phyloP scores from a whole-genome alignment of 805 yeast species.

The Cyberlindnera samutprakarnensis region DNA sequence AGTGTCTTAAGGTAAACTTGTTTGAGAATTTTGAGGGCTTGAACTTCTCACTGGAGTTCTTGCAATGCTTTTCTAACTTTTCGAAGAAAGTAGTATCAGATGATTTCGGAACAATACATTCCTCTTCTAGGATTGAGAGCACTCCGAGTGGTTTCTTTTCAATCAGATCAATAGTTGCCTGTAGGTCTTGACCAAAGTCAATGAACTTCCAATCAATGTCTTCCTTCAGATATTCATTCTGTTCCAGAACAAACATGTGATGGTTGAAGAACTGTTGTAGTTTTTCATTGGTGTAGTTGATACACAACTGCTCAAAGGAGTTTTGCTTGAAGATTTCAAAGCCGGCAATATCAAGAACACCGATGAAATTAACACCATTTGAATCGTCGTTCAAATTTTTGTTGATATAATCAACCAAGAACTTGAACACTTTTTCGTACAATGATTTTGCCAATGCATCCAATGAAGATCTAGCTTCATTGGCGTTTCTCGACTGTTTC shows the following conservation, averaged over 20 bases:
- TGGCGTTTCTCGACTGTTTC: constrained; percentile 66
- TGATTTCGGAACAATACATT: constrained; percentile 89
- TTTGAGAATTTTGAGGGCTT: constrained; percentile 64
- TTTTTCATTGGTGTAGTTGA: constrained; percentile 95
- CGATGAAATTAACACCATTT: constrained; percentile 57
- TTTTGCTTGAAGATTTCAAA: constrained; percentile 92
- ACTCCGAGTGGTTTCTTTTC: constrained; percentile 78
- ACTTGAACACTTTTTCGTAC: constrained; percentile 78
- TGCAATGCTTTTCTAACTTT: constrained; percentile 65
- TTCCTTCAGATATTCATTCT: constrained; percentile 89
- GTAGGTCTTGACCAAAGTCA: constrained; percentile 91
- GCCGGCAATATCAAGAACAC: constrained; percentile 96
- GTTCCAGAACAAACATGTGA: constrained; percentile 95
- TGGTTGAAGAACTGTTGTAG: constrained; percentile 96
- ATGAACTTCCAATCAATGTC: constrained; percentile 95
- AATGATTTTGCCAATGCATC: constrained; percentile 85
- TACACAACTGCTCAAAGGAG: constrained; percentile 95
- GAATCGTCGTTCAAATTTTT: constrained; percentile 46
- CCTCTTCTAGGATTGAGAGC: constrained; percentile 84
- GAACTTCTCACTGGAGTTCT: constrained; percentile 45
- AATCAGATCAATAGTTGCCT: constrained; percentile 88
- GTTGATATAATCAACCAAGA: constrained; percentile 70
- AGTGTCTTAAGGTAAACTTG: constrained; percentile 83
- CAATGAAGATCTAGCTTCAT: constrained; percentile 72
- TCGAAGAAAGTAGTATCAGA: constrained; percentile 77